Evolutionary conservation across 345 rosid species (phyloP), one percentile per base, ranked within the genome.

Genomic region (Eucalyptus cloeziana): DNA sequence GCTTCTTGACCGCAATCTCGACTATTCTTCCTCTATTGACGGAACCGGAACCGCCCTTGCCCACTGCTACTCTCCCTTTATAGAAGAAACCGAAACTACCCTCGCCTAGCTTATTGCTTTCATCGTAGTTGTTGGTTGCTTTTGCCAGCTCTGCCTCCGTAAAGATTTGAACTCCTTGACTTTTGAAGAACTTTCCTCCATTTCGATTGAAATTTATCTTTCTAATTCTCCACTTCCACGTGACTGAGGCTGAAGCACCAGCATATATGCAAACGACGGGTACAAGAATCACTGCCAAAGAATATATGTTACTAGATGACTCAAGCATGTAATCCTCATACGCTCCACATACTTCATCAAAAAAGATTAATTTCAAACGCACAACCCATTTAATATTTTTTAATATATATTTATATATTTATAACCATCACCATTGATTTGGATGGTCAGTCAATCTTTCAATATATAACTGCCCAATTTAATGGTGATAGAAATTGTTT

Each of bases 41-140:
- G 7, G n/a, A 58, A 58, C 4, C 2, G 0, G 13, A 58, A 58
- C n/a, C 13, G 3, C 67, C 0, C 30, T 58, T 12, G 14, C 1
- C 54, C 54, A 51, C 4, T 16, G 22, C 22, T 51, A 51, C 8
- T 51, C 22, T 51, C 22, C 22, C 54, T 51, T 1, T 51, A 51
- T 51, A 51, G 54, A 51, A 4, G 22, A 8, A 51, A 51, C 54
- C 54, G 1, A 51, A 51, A 51, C 54, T 51, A 51, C 54, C 22
- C 54, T 51, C 22, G 8, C 67, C 14, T 11, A 60, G 67, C 67
- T 60, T 60, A 0, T 25, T 60, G 67, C 67, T 60, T 11, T 60
- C 67, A 60, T 60, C 67, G 2, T 60, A 60, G 67, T 60, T 60
- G n/a, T 60, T 11, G n/a, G 67, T 54, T 54, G 60, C 60, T 54